Percentiles rank a stretch among this genome's conserved stretches.
Conservation (phyloP, 2,329 filamentous ascomycete species). For the Penicillium sp. region DNA sequence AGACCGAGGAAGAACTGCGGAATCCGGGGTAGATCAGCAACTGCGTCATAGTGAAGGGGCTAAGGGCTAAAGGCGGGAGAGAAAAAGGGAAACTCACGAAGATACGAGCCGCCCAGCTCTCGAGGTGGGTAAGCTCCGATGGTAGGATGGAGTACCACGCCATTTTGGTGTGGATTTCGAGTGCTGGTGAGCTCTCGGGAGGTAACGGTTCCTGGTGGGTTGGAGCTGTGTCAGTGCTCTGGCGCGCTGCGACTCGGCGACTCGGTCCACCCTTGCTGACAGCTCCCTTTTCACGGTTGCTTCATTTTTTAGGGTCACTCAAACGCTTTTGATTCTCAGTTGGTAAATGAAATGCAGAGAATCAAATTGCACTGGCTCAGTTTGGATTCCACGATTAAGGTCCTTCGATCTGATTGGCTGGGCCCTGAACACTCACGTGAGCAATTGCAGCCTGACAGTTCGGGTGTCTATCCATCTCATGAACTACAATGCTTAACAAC, state of each 20-base stretch:
- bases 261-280: neutral
- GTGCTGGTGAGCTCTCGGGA: conserved; percentile 5
- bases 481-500: neutral
- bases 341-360: neutral
- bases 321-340: neutral
- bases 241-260: neutral
- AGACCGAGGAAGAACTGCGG: conserved; percentile 59
- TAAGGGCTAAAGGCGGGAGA: neutral
- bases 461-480: neutral
- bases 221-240: conserved; percentile 3
- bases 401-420: neutral
- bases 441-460: neutral
- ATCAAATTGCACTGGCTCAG: neutral
- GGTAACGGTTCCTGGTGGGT: conserved; percentile 8
- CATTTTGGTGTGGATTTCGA: conserved; percentile 47
- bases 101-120: conserved; percentile 61
- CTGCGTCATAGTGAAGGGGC: conserved; percentile 3
- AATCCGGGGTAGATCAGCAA: conserved; percentile 1
- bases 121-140: conserved; percentile 55
- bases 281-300: neutral
- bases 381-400: neutral
- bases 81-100: conserved; percentile 55
- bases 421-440: neutral
- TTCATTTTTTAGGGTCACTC: neutral
- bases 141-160: conserved; percentile 66